Evolutionary conservation across 345 rosid species (phyloP).

Genomic region (Eucalyptus guilfoylei): DNA sequence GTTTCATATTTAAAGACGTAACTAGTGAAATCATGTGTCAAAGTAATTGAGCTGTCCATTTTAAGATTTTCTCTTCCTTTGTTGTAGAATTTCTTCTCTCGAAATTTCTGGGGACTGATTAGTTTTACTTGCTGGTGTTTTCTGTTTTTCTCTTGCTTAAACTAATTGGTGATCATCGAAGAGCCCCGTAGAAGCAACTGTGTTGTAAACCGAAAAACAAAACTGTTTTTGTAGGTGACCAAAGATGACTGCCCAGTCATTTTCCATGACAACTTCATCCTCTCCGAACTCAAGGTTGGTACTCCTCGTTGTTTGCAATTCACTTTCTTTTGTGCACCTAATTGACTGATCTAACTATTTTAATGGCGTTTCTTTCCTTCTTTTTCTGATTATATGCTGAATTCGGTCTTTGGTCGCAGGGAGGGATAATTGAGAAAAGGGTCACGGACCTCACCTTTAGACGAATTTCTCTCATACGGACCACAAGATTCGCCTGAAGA

Average conservation of each 20-base stretch:
- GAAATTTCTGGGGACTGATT: background rate
- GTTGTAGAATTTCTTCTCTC: background rate
- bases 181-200: background rate
- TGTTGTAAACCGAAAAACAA: background rate
- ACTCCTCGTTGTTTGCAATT: background rate
- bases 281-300: slow-evolving; percentile 57
- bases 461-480: slow-evolving; percentile 69
- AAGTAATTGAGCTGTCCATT: background rate
- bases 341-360: background rate
- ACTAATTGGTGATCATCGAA: background rate
- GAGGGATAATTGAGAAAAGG: slow-evolving; percentile 57
- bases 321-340: background rate
- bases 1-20: background rate
- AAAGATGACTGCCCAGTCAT: slow-evolving; percentile 88
- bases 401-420: slow-evolving; percentile 20
- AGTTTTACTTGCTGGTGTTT: background rate
- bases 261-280: slow-evolving; percentile 78
- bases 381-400: background rate
- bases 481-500: slow-evolving; percentile 39
- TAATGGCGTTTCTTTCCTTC: background rate
- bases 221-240: slow-evolving; percentile 72
- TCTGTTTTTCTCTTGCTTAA: background rate
- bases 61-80: background rate
- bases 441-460: slow-evolving; percentile 51
- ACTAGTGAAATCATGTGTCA: background rate